Base-by-base conservation (phyloP, 805 yeast species). In the Cyberlindnera saturnus region DNA sequence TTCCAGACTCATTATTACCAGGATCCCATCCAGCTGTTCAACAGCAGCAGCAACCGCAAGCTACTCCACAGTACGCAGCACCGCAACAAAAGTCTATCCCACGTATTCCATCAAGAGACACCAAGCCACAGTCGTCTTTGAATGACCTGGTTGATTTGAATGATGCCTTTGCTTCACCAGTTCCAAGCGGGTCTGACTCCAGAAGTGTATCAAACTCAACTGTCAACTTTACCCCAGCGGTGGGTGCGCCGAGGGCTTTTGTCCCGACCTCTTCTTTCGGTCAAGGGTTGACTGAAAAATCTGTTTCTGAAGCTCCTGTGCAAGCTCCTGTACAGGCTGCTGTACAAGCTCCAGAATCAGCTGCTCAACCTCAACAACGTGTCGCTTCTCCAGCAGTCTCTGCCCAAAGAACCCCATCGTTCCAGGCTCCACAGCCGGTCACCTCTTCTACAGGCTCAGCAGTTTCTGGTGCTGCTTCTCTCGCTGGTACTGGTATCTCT, bases 241-340 rank as follows among this genome's bases (percentile, higher is more conserved):
- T 64, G 9, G 48, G 62, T 34, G 49, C 62, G 7, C 47, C 48
- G 34, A 66, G 64, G 46, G 64, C 66, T 36, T 91, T 90, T 65
- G 83, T 77, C 42, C 97, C 97, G 31, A 73, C 89, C 15, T 88
- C 96, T 0, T 65, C 75, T 10, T 91, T 90, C 69, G 98, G 98
- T 29, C 96, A 85, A 64, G 74, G 74, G 31, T 71, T 90, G 41
- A 64, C 69, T 23, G 64, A 61, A 61, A 62, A 49, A 46, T 58
- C 59, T 32, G 42, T 57, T 16, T 47, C 56, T 18, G 46, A 54
- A 17, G 42, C 53, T 5, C 15, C 52, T 6, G 53, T 61, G 5
- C 40, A 57, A 5, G 49, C 51, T 7, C 50, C 63, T 32, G 43
- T 42, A 34, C 49, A 51, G 11, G 32, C 52, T 34, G 33, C 39